phyloP scores from a whole-genome alignment of 805 yeast species.

The Wickerhamomyces ciferrii region DNA sequence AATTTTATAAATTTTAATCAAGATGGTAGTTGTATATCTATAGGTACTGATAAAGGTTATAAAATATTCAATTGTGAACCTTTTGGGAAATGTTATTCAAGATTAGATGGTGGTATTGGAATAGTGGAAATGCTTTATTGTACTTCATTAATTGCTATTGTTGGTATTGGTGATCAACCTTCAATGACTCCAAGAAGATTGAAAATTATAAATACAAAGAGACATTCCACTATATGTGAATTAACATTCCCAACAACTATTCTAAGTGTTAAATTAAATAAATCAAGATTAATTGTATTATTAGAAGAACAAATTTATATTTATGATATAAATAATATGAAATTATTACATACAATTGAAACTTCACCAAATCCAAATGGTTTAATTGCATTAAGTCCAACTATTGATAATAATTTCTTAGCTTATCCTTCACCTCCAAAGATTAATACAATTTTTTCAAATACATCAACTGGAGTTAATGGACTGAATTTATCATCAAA shows the following conservation, averaged over 20 bases:
- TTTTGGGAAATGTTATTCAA: slow-evolving; percentile 46
- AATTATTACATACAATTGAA: slow-evolving; percentile 52
- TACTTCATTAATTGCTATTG: slow-evolving; percentile 65
- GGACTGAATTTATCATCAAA: slow-evolving; percentile 1
- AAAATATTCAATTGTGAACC: slow-evolving; percentile 69
- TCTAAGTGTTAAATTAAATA: slow-evolving; percentile 56
- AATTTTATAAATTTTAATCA: slow-evolving; percentile 67
- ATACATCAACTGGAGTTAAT: background rate
- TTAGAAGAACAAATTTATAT: slow-evolving; percentile 62
- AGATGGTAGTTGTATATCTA: slow-evolving; percentile 65
- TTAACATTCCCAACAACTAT: slow-evolving; percentile 63
- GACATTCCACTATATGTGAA: slow-evolving; percentile 57
- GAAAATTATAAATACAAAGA: slow-evolving; percentile 77
- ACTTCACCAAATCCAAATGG: slow-evolving; percentile 46
- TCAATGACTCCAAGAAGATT: slow-evolving; percentile 74
- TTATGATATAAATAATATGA: slow-evolving; percentile 69
- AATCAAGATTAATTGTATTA: slow-evolving; percentile 57
- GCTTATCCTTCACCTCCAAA: slow-evolving; percentile 80
- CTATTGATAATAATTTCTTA: slow-evolving; percentile 43
- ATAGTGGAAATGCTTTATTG: slow-evolving; percentile 74
- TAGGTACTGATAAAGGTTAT: slow-evolving; percentile 60
- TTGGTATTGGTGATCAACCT: slow-evolving; percentile 68
- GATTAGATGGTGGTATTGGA: slow-evolving; percentile 52
- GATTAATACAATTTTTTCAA: slow-evolving; percentile 24
- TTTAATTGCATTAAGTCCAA: slow-evolving; percentile 56